Percentiles rank a stretch among this genome's conserved stretches.
Conservation (phyloP, 768 basidiomycete genomes). For the Trametes sanguinea region DNA sequence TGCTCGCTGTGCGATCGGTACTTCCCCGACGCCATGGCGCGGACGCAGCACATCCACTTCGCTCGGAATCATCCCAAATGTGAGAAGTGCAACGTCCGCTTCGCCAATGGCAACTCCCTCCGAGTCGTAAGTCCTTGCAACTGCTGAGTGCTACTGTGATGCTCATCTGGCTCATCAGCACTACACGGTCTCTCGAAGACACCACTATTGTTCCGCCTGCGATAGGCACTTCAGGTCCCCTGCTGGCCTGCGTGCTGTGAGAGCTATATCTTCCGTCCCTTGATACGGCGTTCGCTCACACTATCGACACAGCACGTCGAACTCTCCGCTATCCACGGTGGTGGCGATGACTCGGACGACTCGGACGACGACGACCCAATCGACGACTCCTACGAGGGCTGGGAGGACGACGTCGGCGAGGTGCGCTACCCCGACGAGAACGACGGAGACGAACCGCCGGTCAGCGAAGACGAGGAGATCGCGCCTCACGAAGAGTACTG, state of each 20-base stretch:
- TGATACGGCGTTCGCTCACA: neutral
- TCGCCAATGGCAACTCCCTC: constrained; percentile 36
- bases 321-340: constrained; percentile 33
- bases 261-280: too few relatives aligned
- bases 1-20: constrained; percentile 40
- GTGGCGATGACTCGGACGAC: constrained; percentile 25
- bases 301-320: constrained; percentile 31
- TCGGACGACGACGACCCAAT: constrained; percentile 26
- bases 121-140: constrained; percentile 28
- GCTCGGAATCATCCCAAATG: constrained; percentile 36
- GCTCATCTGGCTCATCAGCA: constrained; percentile 26
- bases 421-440: constrained; percentile 29
- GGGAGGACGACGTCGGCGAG: constrained; percentile 36
- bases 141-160: neutral
- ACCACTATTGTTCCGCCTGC: constrained; percentile 37
- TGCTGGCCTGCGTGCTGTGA: constrained; percentile 33
- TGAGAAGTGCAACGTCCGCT: constrained; percentile 32
- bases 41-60: constrained; percentile 32
- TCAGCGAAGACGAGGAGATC: constrained; percentile 4
- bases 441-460: constrained; percentile 7
- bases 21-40: constrained; percentile 32
- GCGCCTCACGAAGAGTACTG: constrained; percentile 19
- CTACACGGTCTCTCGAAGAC: constrained; percentile 31
- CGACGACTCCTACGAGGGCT: constrained; percentile 31
- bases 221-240: constrained; percentile 32